Conservation (phyloP, 768 basidiomycete species). For the Macrolepiota albuminosa region DNA sequence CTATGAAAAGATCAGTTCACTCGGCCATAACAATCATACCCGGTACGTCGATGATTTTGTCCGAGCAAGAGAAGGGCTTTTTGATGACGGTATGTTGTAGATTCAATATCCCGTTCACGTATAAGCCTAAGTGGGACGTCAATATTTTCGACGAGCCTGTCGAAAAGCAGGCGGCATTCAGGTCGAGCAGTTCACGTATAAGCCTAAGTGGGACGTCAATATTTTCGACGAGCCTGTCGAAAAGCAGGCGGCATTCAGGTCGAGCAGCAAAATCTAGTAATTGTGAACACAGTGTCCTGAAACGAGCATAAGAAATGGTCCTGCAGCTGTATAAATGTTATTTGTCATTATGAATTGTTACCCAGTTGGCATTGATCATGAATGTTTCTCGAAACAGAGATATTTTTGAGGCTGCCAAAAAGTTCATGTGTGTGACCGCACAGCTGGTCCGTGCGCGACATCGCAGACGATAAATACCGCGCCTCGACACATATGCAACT, state of each 20-base stretch:
- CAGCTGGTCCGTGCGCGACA: background rate
- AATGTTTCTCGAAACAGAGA: background rate
- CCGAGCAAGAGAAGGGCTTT: background rate
- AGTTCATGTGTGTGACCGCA: background rate
- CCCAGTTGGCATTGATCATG: background rate
- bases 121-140: constrained; percentile 64
- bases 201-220: too few species aligned
- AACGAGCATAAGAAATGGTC: background rate
- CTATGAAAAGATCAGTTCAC: constrained; percentile 50
- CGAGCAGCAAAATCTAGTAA: constrained; percentile 21
- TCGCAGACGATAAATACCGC: background rate
- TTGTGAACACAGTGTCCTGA: too few species aligned
- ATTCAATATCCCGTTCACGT: constrained; percentile 63
- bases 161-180: constrained; percentile 41
- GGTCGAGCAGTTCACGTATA: constrained; percentile 18
- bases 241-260: too few species aligned
- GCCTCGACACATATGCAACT: constrained; percentile 10
- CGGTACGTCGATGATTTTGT: constrained; percentile 23
- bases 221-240: too few species aligned
- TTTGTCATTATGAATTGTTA: constrained; percentile 2
- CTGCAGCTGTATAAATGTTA: constrained; percentile 7
- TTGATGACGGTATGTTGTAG: constrained; percentile 21
- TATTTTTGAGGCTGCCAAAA: too few species aligned
- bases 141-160: constrained; percentile 61
- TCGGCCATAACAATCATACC: constrained; percentile 45